These are phyloP conservation scores for Fusarium pseudocircinatum DNA, from an alignment of 2,329 filamentous ascomycete species.

Conservation along the genomic window DNA sequence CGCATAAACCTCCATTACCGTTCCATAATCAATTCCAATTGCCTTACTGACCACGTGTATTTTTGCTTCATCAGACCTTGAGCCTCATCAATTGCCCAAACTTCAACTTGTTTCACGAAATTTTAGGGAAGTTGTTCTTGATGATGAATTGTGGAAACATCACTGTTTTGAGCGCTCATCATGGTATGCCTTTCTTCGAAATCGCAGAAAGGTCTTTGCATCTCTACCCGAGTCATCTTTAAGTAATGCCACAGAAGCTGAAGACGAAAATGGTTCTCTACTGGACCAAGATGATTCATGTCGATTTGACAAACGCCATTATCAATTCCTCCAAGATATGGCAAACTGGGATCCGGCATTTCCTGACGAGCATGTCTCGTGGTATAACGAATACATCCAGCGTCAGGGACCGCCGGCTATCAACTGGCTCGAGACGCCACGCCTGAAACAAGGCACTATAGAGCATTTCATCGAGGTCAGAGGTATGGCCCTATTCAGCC, in stretches of 20 bases:
- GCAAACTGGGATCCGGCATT: constrained; percentile 87
- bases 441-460: constrained; percentile 51
- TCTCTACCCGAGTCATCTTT: constrained; percentile 37
- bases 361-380: constrained; percentile 75
- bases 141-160: constrained; percentile 79
- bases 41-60: constrained; percentile 34
- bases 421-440: constrained; percentile 79
- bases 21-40: neutral
- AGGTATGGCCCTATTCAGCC: constrained; percentile 74
- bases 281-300: constrained; percentile 41
- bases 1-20: neutral
- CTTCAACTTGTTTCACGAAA: constrained; percentile 76
- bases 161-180: constrained; percentile 77
- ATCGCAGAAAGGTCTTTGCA: constrained; percentile 46
- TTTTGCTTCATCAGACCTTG: constrained; percentile 44
- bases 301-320: constrained; percentile 21
- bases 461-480: constrained; percentile 71
- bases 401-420: constrained; percentile 78
- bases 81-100: constrained; percentile 60
- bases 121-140: constrained; percentile 74
- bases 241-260: constrained; percentile 9
- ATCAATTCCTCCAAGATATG: constrained; percentile 61
- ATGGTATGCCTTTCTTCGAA: constrained; percentile 69
- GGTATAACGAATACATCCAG: constrained; percentile 91
- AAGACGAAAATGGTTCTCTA: constrained; percentile 4